Evolutionary conservation across 306 rosid genomes (phyloP).

Genomic region (Inga oerstediana): DNA sequence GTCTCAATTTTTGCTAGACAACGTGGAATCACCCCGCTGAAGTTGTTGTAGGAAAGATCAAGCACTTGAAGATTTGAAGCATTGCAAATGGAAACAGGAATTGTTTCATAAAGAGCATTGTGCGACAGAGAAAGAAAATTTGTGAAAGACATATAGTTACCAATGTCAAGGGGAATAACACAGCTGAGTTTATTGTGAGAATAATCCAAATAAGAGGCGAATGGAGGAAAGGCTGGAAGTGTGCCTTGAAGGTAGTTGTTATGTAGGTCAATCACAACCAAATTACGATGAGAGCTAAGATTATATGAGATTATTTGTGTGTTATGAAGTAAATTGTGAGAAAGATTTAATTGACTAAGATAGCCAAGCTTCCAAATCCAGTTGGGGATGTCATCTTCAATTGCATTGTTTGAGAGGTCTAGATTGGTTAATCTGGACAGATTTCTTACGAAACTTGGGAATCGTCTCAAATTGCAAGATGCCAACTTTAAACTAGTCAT

Average conservation of each 20-base stretch:
- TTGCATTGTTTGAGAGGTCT: slow-evolving; percentile 56
- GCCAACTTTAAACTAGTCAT: slow-evolving; percentile 34
- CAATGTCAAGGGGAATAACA: slow-evolving; percentile 31
- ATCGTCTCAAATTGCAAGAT: slow-evolving; percentile 23
- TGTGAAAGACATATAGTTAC: background rate
- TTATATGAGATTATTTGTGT: slow-evolving; percentile 8
- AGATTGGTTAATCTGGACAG: background rate
- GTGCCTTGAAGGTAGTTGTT: slow-evolving; percentile 41
- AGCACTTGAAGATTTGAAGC: slow-evolving; percentile 30
- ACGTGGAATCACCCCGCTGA: slow-evolving; percentile 30
- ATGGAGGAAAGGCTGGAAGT: background rate
- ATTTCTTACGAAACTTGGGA: slow-evolving; percentile 16
- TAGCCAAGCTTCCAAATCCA: slow-evolving; percentile 49
- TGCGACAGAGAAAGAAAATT: slow-evolving; percentile 36
- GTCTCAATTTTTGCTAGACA: slow-evolving; percentile 22
- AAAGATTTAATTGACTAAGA: slow-evolving; percentile 40
- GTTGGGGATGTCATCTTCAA: slow-evolving; percentile 45
- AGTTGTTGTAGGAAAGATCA: slow-evolving; percentile 37
- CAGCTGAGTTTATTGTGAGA: slow-evolving; percentile 46
- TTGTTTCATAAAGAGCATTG: slow-evolving; percentile 8
- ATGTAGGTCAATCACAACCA: slow-evolving; percentile 38
- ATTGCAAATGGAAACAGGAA: slow-evolving; percentile 46
- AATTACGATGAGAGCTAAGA: background rate
- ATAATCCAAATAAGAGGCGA: slow-evolving; percentile 24
- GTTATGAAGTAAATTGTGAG: slow-evolving; percentile 35